phyloP scores from a whole-genome alignment of 768 basidiomycete genomes.

The Asterophora lycoperdoides region DNA sequence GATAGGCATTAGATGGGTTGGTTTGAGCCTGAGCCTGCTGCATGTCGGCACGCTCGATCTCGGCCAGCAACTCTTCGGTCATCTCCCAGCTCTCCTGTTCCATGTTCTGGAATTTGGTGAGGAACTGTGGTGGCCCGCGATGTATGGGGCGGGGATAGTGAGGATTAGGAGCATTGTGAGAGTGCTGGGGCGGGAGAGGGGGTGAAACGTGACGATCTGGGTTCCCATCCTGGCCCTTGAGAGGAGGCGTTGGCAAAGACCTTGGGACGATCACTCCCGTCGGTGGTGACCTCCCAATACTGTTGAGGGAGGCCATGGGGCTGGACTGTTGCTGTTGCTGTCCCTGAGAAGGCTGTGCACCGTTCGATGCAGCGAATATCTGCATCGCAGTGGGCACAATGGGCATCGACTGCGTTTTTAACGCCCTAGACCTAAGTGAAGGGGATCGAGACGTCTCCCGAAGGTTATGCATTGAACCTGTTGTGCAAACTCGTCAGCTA shows the following conservation, averaged over 20 bases:
- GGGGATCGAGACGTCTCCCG: constrained; percentile 50
- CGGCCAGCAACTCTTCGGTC: constrained; percentile 65
- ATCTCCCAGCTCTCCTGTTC: constrained; percentile 58
- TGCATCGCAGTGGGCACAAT: constrained; percentile 55
- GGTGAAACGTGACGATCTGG: constrained; percentile 32
- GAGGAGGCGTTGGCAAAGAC: constrained; percentile 39
- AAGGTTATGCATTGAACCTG: constrained; percentile 39
- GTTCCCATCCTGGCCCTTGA: constrained; percentile 24
- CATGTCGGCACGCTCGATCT: constrained; percentile 68
- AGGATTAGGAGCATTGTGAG: constrained; percentile 30
- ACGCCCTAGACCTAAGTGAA: constrained; percentile 45
- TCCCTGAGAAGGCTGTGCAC: constrained; percentile 35
- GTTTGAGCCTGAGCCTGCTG: constrained; percentile 51
- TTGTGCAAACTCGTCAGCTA: constrained; percentile 25
- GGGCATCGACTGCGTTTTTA: constrained; percentile 60
- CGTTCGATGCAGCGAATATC: constrained; percentile 38
- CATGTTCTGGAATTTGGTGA: constrained; percentile 48
- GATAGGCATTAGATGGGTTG: constrained; percentile 29
- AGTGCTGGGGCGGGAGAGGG: constrained; percentile 29
- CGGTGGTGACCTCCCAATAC: constrained; percentile 34
- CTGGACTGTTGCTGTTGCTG: constrained; percentile 37
- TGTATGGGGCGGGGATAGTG: constrained; percentile 65
- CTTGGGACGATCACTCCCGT: constrained; percentile 30
- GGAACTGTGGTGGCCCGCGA: constrained; percentile 52
- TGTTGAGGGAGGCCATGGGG: constrained; percentile 39